A percentile compares a stretch with the other conserved stretches of the same genome.
These are phyloP conservation scores for Cryptosporidium andersoni DNA, from an alignment of 169 alveolate genomes.

Conservation along the genomic window DNA sequence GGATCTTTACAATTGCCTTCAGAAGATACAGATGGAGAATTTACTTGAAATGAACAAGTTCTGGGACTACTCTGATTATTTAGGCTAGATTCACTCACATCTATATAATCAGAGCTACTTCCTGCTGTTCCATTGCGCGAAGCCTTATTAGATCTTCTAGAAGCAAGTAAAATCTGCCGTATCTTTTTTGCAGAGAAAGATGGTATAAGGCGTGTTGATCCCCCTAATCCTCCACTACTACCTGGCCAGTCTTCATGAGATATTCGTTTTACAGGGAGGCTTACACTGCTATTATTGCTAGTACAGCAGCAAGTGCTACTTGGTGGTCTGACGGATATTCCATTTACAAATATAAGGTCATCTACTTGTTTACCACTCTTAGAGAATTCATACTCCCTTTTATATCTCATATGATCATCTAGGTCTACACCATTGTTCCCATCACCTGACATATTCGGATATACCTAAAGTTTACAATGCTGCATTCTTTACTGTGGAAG, in stretches of 20 bases:
- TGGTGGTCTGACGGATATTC: slow-evolving; percentile 1
- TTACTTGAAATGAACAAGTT: too few species aligned
- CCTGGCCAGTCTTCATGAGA: slow-evolving; percentile 69
- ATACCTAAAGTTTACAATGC: too few species aligned
- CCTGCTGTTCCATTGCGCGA: slow-evolving; percentile 1
- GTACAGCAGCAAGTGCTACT: not conserved
- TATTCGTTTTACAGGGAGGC: slow-evolving; percentile 30
- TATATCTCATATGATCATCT: too few species aligned
- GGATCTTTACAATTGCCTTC: too few species aligned
- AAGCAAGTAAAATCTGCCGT: slow-evolving; percentile 54
- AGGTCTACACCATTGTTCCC: too few species aligned
- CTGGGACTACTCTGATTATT: too few species aligned
- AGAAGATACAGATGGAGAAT: too few species aligned
- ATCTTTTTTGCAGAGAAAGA: slow-evolving; percentile 37
- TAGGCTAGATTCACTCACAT: not conserved
- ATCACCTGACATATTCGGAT: too few species aligned
- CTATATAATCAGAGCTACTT: not conserved
- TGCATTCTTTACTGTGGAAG: too few species aligned
- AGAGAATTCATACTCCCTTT: not conserved
- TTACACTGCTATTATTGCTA: slow-evolving; percentile 5
- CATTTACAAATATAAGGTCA: not conserved
- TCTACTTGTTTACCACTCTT: not conserved
- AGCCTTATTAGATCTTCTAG: slow-evolving; percentile 23
- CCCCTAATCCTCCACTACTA: not conserved
- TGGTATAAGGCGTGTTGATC: slow-evolving; percentile 9